A percentile compares a stretch with the other conserved stretches of the same genome.
These are phyloP conservation scores for Primulina eburnea DNA, from an alignment of 257 asterid species.

Conservation along the genomic window DNA sequence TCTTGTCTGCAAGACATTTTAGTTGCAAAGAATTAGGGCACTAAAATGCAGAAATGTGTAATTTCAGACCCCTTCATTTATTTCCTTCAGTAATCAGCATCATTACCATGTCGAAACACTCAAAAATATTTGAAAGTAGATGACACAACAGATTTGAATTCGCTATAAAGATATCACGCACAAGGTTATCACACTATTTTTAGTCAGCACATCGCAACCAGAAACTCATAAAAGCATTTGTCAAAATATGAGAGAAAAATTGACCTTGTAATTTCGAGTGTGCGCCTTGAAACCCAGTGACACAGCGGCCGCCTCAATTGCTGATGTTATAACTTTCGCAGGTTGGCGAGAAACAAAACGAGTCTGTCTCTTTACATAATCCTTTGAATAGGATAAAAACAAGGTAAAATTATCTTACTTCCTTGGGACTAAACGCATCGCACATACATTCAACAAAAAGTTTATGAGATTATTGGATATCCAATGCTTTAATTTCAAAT, in stretches of 20 bases:
- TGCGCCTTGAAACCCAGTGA: constrained; percentile 83
- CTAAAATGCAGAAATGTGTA: neutral
- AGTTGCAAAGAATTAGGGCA: constrained; percentile 21
- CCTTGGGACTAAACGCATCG: neutral
- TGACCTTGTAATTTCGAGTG: constrained; percentile 80
- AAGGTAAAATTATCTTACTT: neutral
- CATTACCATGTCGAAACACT: neutral
- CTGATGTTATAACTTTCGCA: constrained; percentile 61
- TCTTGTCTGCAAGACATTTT: constrained; percentile 61
- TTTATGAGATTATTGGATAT: too few relatives aligned
- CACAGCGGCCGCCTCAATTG: constrained; percentile 73
- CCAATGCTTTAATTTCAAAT: neutral
- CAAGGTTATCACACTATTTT: constrained; percentile 5
- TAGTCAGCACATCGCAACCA: constrained; percentile 11
- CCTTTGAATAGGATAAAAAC: constrained; percentile 40
- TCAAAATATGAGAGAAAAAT: constrained; percentile 14
- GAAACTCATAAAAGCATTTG: constrained; percentile 8
- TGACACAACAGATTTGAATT: neutral
- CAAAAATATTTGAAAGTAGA: neutral
- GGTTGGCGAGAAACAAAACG: constrained; percentile 93
- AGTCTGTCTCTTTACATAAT: constrained; percentile 79
- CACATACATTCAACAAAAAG: neutral
- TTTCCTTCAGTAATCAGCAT: constrained; percentile 4
- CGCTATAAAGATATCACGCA: neutral
- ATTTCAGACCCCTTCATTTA: constrained; percentile 12